Evolutionary conservation across 331 rosid species (phyloP), one percentile per base, ranked within the genome.

Genomic region (Telfairia occidentalis): DNA sequence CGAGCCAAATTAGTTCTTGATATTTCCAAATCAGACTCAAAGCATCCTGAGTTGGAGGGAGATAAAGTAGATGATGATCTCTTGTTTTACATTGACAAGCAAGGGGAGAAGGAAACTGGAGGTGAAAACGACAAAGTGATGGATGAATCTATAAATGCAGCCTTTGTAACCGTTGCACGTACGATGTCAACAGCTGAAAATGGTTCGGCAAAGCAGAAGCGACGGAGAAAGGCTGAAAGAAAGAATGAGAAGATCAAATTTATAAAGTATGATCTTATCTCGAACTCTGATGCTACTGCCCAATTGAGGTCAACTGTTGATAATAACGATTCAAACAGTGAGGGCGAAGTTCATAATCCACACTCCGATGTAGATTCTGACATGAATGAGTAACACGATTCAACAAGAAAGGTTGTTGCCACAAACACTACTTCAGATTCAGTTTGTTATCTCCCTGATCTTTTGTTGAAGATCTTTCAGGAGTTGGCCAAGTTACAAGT

Each of bases 311-410:
- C 85, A 23, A 49, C 82, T 13, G 24, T 80, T 45, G 76, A 48
- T 28, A 23, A 48, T 29, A 84, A 85, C 38, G 78, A 84, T 49
- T 71, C 82, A 52, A 79, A 74, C 48, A 85, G 77, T 50, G 90
- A 86, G 79, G 83, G 91, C 64, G 96, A 90, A 74, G 85, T 78
- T 18, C 89, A 90, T 72, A 81, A 89, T 84, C 89, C 90, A 30
- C 75, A 16, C 28, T 84, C 91, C 1, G 90, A 84, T 18, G 53
- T 86, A 43, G 87, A 92, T n/a, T 57, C 84, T 15, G 85, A 82
- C 38, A 67, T 69, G 11, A 58, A 42, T 48, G 77, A 81, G 53
- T 60, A 61, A 32, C 38, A 73, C 11, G 52, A 70, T 70, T 38
- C n/a, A 3, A 35, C n/a, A 1, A 65, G 30, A 37, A 19, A 35